Evolutionary conservation across 345 rosid genomes (phyloP), one percentile per base, ranked within the genome.

Genomic region (sweet orange (Citrus sinensis)): DNA sequence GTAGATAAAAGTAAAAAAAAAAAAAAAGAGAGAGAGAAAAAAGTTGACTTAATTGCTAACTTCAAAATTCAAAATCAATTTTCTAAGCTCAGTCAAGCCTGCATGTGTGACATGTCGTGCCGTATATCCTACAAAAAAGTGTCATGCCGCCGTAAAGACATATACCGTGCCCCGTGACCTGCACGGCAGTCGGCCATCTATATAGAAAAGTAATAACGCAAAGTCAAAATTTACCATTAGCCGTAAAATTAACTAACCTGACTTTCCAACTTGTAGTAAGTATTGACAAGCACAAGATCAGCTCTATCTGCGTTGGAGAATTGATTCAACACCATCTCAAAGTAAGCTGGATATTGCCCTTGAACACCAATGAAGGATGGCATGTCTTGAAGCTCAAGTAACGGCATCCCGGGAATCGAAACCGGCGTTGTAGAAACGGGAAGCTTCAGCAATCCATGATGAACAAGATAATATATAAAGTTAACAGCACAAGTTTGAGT

Each of bases 401-500:
- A 71, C 16, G 90, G 83, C 76, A 89, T 40, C 2, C 85, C 82
- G 1, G 79, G 83, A 5, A 90, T 29, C 14, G 29, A 6, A 9
- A 90, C 79, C 0, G 89, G 85, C 25, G 63, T 9, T 1, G 80
- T 80, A 29, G 80, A 7, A 30, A 87, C 51, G 7, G 97, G 94
- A 69, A 86, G 75, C 17, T 62, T 82, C 80, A 94, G 34, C 68
- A 81, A 30, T 34, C 90, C 88, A 6, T 37, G 66, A 19, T 83
- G 83, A 75, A 80, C 66, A n/a, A 76, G 67, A n/a, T 90, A 91
- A 54, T 87, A 89, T 6, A 94, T 51, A 63, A 82, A 92, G 84
- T 92, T 79, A 11, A 92, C 93, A 1, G 86, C 85, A 69, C 95
- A 92, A 7, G 85, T 70, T 49, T 92, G 95, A 4, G 98, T 92